A percentile compares a stretch with the other conserved stretches of the same genome.
Evolutionary conservation across 139 green algal genomes (phyloP).

Genomic region (Volvox africanus): DNA sequence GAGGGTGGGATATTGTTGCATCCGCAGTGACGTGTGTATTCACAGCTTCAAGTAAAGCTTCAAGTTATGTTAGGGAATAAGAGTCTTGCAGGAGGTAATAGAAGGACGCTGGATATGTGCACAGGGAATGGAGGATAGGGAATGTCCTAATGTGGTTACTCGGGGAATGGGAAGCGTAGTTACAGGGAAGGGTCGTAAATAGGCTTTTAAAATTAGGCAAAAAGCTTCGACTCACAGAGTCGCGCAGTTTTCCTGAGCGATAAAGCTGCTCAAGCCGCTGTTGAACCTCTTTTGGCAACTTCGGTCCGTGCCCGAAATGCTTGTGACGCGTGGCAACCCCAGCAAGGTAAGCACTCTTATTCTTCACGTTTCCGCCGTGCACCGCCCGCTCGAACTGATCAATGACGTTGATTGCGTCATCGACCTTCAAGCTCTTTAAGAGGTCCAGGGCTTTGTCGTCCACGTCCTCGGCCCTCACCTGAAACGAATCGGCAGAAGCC

Average conservation of each 20-base stretch:
- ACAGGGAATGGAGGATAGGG: too few species aligned
- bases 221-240: conserved; percentile 16
- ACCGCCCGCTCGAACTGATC: conserved; percentile 61
- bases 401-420: conserved; percentile 51
- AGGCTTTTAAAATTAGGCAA: too few species aligned
- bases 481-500: background rate
- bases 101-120: too few species aligned
- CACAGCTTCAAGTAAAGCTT: too few species aligned
- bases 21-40: too few species aligned
- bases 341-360: conserved; percentile 59
- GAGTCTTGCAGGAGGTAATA: too few species aligned
- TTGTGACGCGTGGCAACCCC: conserved; percentile 61
- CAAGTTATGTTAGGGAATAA: too few species aligned
- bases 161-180: too few species aligned
- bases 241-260: conserved; percentile 28
- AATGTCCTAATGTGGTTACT: too few species aligned
- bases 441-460: conserved; percentile 36
- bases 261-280: conserved; percentile 51
- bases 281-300: conserved; percentile 52
- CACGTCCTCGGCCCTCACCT: conserved; percentile 36
- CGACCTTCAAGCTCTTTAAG: background rate
- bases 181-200: too few species aligned
- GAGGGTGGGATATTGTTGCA: too few species aligned
- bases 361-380: conserved; percentile 51
- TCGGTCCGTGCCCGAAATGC: conserved; percentile 22